phyloP scores from a whole-genome alignment of 179 eudicot genomes.

The Spergularia azorica region DNA sequence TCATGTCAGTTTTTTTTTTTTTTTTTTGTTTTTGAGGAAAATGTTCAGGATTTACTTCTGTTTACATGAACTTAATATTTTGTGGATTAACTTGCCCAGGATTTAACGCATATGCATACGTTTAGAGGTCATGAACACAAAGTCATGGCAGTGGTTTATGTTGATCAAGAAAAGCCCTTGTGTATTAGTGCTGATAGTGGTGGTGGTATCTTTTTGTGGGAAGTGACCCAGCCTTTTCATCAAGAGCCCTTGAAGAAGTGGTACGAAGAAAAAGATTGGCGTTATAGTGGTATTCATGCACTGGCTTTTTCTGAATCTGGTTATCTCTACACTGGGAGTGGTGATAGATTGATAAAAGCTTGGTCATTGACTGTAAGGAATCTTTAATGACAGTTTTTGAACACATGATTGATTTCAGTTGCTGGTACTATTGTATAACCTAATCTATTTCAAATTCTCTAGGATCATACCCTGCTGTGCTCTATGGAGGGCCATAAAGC shows the following conservation, averaged over 20 bases:
- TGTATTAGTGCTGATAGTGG: conserved; percentile 92
- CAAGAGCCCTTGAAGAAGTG: conserved; percentile 63
- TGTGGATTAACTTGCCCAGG: conserved; percentile 45
- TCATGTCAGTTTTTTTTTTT: too few relatives aligned
- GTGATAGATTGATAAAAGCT: conserved; percentile 84
- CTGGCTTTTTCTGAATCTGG: conserved; percentile 69
- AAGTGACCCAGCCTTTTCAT: conserved; percentile 48
- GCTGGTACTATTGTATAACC: background rate
- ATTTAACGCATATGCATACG: conserved; percentile 68
- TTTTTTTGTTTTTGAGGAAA: conserved; percentile 6
- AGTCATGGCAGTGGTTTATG: conserved; percentile 69
- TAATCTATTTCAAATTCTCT: conserved; percentile 22
- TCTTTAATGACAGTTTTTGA: background rate
- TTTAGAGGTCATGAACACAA: conserved; percentile 82
- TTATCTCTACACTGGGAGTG: conserved; percentile 79
- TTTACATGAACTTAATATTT: conserved; percentile 3
- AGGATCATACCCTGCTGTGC: conserved; percentile 66
- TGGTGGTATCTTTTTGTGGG: conserved; percentile 82
- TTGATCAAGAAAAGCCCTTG: conserved; percentile 65
- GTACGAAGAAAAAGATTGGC: conserved; percentile 86
- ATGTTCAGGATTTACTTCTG: background rate
- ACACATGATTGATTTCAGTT: conserved; percentile 2
- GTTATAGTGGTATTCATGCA: conserved; percentile 91
- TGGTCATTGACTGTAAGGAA: conserved; percentile 75
- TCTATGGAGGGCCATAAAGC: conserved; percentile 88